Percentiles rank a stretch among this genome's conserved stretches.
phyloP scores from a whole-genome alignment of 2,329 filamentous ascomycete species.

The Colletotrichum eremochloae region DNA sequence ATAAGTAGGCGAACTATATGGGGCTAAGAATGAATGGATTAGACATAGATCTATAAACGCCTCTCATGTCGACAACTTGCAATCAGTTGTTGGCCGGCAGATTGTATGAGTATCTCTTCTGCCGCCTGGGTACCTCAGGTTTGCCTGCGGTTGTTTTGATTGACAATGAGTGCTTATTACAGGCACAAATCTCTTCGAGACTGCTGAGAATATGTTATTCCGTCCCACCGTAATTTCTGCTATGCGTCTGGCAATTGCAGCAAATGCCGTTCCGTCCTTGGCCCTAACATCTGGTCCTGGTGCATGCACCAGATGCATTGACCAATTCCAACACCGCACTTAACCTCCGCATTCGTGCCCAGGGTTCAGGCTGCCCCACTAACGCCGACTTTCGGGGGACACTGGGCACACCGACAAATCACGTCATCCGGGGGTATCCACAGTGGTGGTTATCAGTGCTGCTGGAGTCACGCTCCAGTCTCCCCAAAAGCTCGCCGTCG shows the following conservation, averaged over 20 bases:
- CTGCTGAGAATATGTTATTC: conserved; percentile 4
- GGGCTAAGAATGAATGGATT: not conserved
- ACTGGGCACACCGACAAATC: conserved; percentile 38
- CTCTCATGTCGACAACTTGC: not conserved
- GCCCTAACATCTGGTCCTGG: not conserved
- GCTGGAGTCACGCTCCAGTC: conserved; percentile 13
- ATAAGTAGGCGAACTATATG: not conserved
- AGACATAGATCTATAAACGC: not conserved
- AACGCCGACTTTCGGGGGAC: conserved; percentile 38
- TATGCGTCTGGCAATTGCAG: not conserved
- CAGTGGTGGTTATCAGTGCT: conserved; percentile 15
- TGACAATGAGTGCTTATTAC: not conserved
- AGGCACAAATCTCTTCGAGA: too few species aligned
- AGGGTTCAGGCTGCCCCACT: conserved; percentile 23
- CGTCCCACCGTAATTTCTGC: not conserved
- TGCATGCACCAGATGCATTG: conserved; percentile 1
- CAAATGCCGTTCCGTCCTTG: not conserved
- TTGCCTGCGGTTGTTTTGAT: not conserved
- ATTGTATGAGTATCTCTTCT: not conserved
- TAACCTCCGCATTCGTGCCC: conserved; percentile 8
- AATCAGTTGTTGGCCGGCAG: not conserved
- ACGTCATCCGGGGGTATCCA: conserved; percentile 39
- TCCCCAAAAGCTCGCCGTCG: conserved; percentile 38
- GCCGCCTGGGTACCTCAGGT: too few species aligned
- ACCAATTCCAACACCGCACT: conserved; percentile 7